A percentile compares a stretch with the other conserved stretches of the same genome.
Conservation (phyloP, 176 grass and related monocot species). For the Avena atlantica region DNA sequence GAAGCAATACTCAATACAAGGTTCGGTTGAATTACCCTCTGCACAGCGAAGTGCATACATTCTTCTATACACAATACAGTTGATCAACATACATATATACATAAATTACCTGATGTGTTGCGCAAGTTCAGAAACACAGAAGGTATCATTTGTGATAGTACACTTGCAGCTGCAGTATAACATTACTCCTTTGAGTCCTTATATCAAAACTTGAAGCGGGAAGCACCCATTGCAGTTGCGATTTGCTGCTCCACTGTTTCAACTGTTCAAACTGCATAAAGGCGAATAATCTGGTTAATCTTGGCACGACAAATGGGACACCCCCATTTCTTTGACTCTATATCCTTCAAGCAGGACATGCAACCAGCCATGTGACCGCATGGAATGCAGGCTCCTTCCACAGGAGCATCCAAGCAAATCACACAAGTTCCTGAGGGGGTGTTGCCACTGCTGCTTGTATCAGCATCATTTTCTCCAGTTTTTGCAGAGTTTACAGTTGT, state of each 20-base stretch:
- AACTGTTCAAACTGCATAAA: conserved; percentile 84
- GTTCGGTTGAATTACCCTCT: background rate
- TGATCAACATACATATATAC: conserved; percentile 3
- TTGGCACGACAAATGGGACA: conserved; percentile 93
- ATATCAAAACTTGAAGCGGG: conserved; percentile 9
- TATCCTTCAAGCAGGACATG: conserved; percentile 91
- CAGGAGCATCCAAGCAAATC: conserved; percentile 91
- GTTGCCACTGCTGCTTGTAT: conserved; percentile 33
- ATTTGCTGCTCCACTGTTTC: background rate
- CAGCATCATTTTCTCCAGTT: conserved; percentile 37
- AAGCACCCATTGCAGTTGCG: background rate
- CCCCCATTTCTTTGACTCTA: conserved; percentile 81
- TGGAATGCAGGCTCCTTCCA: conserved; percentile 94
- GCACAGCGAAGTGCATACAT: background rate
- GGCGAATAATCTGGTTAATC: conserved; percentile 81
- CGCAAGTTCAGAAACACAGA: background rate
- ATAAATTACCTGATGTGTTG: conserved; percentile 6
- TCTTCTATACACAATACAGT: background rate
- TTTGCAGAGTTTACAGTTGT: conserved; percentile 18
- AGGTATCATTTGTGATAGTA: conserved; percentile 31
- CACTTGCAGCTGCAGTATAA: background rate
- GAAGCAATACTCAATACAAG: background rate
- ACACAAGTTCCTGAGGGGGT: conserved; percentile 63
- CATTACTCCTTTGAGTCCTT: background rate
- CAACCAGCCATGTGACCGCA: conserved; percentile 99